Evolutionary conservation across 306 rosid species (phyloP), one percentile per base, ranked within the genome.

Genomic region (Quercus wislizeni): DNA sequence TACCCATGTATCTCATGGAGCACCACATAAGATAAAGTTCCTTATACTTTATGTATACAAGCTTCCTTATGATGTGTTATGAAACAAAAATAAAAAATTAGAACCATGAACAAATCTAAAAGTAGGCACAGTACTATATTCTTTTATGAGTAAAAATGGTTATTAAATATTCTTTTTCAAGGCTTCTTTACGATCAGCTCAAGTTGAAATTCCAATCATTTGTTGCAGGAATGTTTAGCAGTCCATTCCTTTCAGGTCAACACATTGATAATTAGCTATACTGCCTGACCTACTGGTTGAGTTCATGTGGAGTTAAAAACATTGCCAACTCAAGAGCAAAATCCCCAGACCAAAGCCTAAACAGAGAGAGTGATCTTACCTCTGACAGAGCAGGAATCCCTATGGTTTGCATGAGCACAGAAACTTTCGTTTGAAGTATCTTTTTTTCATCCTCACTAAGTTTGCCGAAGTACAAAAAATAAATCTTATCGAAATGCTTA

Each of bases 361-460:
- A n/a, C 9, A 15, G 13, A 41, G 27, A 64, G 73, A 75, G 64
- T 72, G 62, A 82, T 64, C 74, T 80, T 91, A 92, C 99, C 97
- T 92, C 91, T 4, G 99, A 94, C 75, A 94, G 90, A 84, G 93
- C 87, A 74, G 95, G 92, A 81, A 94, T 92, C 73, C 93, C 99
- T 27, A 94, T 85, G 71, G 78, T 80, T 82, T 87, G 90, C 95
- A 94, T 85, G 74, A 94, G 90, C 71, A 78, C 21, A 59, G 90
- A 85, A 51, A 94, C 63, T 51, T 91, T 90, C 21, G 83, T 81
- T 59, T 78, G 79, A 77, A 91, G 77, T 54, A 71, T 84, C 62
- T 86, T 89, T 57, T 83, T 71, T 83, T 86, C 88, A 69, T 74
- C 89, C 51, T 84, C 86, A 69, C 74, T 74, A 76, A 85, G 76